These are phyloP conservation scores for Poa pratensis DNA, from an alignment of 176 grass and related monocot genomes.

Conservation along the genomic window DNA sequence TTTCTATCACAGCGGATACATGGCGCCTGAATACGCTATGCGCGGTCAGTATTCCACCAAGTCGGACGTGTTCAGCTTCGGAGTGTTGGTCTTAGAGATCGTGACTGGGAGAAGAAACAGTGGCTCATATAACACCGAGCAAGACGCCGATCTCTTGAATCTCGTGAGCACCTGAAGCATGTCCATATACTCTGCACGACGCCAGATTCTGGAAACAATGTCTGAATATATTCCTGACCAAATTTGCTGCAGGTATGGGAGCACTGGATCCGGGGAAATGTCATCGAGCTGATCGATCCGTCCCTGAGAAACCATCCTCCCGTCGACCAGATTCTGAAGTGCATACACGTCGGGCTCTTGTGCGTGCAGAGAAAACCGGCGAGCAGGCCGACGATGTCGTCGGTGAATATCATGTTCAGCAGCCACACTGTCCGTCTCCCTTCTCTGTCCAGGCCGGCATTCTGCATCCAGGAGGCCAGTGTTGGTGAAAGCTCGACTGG, in stretches of 20 bases:
- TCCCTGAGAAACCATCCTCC: conserved; percentile 33
- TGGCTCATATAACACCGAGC: conserved; percentile 7
- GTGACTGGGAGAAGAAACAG: conserved; percentile 58
- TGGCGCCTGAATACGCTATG: conserved; percentile 52
- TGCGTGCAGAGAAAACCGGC: conserved; percentile 61
- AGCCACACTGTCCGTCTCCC: conserved; percentile 45
- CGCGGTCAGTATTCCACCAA: conserved; percentile 62
- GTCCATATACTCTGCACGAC: background rate
- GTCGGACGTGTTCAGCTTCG: conserved; percentile 70
- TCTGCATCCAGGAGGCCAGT: conserved; percentile 37
- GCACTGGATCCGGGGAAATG: conserved; percentile 53
- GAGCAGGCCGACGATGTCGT: conserved; percentile 57
- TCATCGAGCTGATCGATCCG: conserved; percentile 45
- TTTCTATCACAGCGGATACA: conserved; percentile 43
- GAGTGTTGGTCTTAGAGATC: conserved; percentile 66
- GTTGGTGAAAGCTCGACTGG: background rate
- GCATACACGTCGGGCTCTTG: conserved; percentile 57
- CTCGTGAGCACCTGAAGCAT: conserved; percentile 38
- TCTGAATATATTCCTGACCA: background rate
- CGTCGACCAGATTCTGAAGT: conserved; percentile 45
- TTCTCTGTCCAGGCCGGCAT: conserved; percentile 48
- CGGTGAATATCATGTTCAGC: conserved; percentile 59
- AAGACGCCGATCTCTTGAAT: conserved; percentile 48
- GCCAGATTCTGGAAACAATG: background rate
- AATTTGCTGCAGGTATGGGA: conserved; percentile 54